Evolutionary conservation across 805 yeast species (phyloP).

Genomic region (Kazachstania viticola): DNA sequence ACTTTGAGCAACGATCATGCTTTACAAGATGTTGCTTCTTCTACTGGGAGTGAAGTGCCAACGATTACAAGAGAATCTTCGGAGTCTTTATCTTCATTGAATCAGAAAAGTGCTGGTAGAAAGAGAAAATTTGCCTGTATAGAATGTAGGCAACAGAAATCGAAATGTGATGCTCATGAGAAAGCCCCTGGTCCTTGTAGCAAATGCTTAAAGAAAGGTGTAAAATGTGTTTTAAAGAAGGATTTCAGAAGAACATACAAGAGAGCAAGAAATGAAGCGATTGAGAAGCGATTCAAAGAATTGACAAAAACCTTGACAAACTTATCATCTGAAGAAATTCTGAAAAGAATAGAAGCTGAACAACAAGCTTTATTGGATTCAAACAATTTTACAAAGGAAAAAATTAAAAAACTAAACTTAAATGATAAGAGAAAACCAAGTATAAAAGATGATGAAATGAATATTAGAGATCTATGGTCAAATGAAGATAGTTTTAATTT

Average conservation of each 20-base stretch:
- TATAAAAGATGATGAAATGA: no score
- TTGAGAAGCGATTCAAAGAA: conserved; percentile 70
- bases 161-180: conserved; percentile 77
- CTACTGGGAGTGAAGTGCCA: no score
- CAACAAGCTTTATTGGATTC: conserved; percentile 18
- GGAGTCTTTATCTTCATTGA: background rate
- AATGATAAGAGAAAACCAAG: background rate
- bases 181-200: conserved; percentile 71
- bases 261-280: conserved; percentile 69
- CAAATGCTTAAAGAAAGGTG: conserved; percentile 60
- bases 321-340: conserved; percentile 21
- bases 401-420: conserved; percentile 7
- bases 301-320: conserved; percentile 42
- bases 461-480: no score
- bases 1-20: no score
- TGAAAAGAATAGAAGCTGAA: conserved; percentile 19
- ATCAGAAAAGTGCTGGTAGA: background rate
- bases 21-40: no score
- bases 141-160: conserved; percentile 92
- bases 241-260: conserved; percentile 86
- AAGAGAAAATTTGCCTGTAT: conserved; percentile 69
- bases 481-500: conserved; percentile 5
- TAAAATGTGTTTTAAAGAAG: conserved; percentile 61
- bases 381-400: conserved; percentile 23
- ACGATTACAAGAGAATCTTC: no score